Evolutionary conservation across 176 grass and related monocot species (phyloP).

Genomic region (Zea luxurians): DNA sequence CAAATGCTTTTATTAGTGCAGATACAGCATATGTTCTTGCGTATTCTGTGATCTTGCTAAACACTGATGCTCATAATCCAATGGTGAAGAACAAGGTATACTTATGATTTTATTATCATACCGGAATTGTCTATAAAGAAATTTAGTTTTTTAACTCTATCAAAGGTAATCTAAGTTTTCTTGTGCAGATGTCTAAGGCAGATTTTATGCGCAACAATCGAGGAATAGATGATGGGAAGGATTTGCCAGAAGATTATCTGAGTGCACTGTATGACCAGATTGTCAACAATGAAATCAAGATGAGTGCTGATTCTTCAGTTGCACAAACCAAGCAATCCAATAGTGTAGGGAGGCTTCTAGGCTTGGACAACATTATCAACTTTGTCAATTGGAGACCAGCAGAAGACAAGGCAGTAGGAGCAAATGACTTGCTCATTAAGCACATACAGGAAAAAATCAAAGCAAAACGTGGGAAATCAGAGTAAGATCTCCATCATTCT

Average conservation of each 20-base stretch:
- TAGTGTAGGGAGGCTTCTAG: conserved; percentile 79
- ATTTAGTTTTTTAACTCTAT: background rate
- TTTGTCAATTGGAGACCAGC: conserved; percentile 80
- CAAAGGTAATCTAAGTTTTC: conserved; percentile 27
- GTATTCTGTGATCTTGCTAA: conserved; percentile 96
- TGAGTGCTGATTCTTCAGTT: conserved; percentile 71
- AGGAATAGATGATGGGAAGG: conserved; percentile 96
- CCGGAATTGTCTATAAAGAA: conserved; percentile 23
- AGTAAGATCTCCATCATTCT: conserved; percentile 58
- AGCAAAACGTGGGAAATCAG: conserved; percentile 84
- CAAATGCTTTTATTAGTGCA: conserved; percentile 86
- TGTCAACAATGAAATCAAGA: conserved; percentile 97
- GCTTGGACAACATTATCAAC: conserved; percentile 90
- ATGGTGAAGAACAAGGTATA: conserved; percentile 95
- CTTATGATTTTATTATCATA: conserved; percentile 20
- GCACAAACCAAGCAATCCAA: conserved; percentile 72
- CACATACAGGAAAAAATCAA: conserved; percentile 97
- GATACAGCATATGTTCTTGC: conserved; percentile 98
- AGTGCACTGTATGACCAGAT: conserved; percentile 84
- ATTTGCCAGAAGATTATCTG: conserved; percentile 89
- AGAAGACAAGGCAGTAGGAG: conserved; percentile 88
- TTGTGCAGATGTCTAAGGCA: conserved; percentile 88
- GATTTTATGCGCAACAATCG: conserved; percentile 95
- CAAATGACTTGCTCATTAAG: conserved; percentile 93
- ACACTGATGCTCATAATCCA: conserved; percentile 92